Evolutionary conservation across 2,329 filamentous ascomycete genomes (phyloP).

Genomic region (Cyanodermella asteris): DNA sequence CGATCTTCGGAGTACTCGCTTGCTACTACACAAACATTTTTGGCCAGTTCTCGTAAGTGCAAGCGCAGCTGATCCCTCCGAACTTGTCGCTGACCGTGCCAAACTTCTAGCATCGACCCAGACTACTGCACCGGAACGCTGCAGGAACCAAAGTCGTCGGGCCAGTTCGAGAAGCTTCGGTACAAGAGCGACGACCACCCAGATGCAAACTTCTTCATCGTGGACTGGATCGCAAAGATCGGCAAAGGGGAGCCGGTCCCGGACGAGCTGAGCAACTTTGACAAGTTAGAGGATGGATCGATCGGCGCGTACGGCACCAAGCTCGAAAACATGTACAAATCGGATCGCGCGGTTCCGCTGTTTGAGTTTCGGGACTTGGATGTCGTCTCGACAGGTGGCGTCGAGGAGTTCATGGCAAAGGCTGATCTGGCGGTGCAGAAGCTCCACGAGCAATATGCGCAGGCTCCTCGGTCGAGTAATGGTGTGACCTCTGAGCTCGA

Average conservation of each 20-base stretch:
- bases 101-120: conserved; percentile 6
- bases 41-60: no score
- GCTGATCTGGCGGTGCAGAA: conserved; percentile 6
- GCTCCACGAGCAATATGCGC: no score
- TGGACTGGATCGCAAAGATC: conserved; percentile 8
- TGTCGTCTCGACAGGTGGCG: conserved; percentile 1
- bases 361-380: conserved; percentile 9
- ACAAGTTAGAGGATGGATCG: conserved; percentile 6
- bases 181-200: conserved; percentile 1
- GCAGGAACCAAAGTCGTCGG: no score
- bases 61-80: not conserved
- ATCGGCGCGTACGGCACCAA: conserved; percentile 7
- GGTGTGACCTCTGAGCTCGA: no score
- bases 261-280: conserved; percentile 5
- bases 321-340: conserved; percentile 7
- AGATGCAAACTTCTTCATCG: conserved; percentile 4
- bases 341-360: conserved; percentile 7
- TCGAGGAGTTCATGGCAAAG: conserved; percentile 5
- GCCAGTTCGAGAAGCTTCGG: conserved; percentile 5
- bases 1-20: conserved; percentile 8
- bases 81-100: not conserved
- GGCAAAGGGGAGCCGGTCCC: conserved; percentile 4
- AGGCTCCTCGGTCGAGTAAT: no score
- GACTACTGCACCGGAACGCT: conserved; percentile 7
- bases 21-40: conserved; percentile 8